phyloP scores from a whole-genome alignment of 2,329 filamentous ascomycete genomes.

The Cytospora piceae region DNA sequence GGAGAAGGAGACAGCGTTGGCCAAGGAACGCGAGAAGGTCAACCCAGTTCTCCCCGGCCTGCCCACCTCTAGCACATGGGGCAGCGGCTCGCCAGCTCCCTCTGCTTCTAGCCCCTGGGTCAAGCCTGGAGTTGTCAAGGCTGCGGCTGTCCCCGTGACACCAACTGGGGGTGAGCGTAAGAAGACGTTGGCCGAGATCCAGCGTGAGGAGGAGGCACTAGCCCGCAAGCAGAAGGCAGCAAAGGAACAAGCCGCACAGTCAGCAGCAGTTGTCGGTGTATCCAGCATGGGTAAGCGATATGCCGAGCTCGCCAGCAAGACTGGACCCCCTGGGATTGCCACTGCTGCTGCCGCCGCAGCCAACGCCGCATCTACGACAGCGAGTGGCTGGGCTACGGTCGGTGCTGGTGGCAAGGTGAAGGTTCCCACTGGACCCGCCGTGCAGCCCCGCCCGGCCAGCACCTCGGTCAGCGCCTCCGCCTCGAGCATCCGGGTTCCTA shows the following conservation, averaged over 20 bases:
- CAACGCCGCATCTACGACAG: slow-evolving; percentile 33
- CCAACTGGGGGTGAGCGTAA: slow-evolving; percentile 53
- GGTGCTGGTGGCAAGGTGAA: slow-evolving; percentile 93
- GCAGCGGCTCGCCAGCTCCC: slow-evolving; percentile 72
- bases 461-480: slow-evolving; percentile 28
- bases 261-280: slow-evolving; percentile 50
- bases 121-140: slow-evolving; percentile 61
- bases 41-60: slow-evolving; percentile 72
- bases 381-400: slow-evolving; percentile 86
- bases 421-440: slow-evolving; percentile 63
- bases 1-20: slow-evolving; percentile 74
- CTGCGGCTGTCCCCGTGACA: slow-evolving; percentile 36
- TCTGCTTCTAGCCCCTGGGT: slow-evolving; percentile 63
- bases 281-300: slow-evolving; percentile 76
- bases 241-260: slow-evolving; percentile 53
- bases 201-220: slow-evolving; percentile 86
- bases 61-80: slow-evolving; percentile 89
- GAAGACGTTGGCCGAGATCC: slow-evolving; percentile 94
- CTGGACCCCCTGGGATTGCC: slow-evolving; percentile 39
- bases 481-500: slow-evolving; percentile 34
- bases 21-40: slow-evolving; percentile 63
- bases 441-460: slow-evolving; percentile 52
- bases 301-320: slow-evolving; percentile 89
- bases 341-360: slow-evolving; percentile 43
- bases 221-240: slow-evolving; percentile 73